Conservation (phyloP, 2,329 filamentous ascomycete species). For the Phyllosticta citrichinensis region DNA sequence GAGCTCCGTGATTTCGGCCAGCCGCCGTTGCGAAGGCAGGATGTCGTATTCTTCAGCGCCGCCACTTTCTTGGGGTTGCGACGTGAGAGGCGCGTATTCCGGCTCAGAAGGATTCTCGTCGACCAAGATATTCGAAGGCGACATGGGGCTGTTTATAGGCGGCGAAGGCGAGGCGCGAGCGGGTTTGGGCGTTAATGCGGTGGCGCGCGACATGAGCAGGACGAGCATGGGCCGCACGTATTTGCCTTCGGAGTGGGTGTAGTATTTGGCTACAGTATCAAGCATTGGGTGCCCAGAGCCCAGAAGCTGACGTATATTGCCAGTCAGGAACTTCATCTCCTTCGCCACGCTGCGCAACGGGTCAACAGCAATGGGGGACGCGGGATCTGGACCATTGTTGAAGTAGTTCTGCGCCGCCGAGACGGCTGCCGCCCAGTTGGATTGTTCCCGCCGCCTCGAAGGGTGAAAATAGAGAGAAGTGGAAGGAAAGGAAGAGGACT, state of each 20-base stretch:
- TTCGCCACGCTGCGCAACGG: conserved; percentile 84
- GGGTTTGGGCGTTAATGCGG: conserved; percentile 62
- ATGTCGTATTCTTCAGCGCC: conserved; percentile 51
- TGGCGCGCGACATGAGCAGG: conserved; percentile 90
- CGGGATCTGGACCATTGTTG: conserved; percentile 48
- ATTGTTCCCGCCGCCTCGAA: conserved; percentile 40
- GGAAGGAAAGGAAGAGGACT: conserved; percentile 13
- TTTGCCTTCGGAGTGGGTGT: conserved; percentile 92
- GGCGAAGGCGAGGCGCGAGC: conserved; percentile 19
- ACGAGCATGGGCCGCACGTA: conserved; percentile 92
- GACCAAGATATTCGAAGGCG: conserved; percentile 52
- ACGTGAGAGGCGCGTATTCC: conserved; percentile 44
- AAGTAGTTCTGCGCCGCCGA: conserved; percentile 60
- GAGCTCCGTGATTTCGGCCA: conserved; percentile 94
- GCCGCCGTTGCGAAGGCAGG: conserved; percentile 79
- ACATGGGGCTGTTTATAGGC: conserved; percentile 49
- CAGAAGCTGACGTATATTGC: conserved; percentile 85
- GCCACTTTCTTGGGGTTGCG: conserved; percentile 17
- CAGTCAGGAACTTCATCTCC: conserved; percentile 91
- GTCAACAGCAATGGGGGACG: conserved; percentile 66
- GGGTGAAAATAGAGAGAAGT: conserved; percentile 25
- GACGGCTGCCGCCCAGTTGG: conserved; percentile 65
- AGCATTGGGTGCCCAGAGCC: conserved; percentile 90
- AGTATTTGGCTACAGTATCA: conserved; percentile 95
- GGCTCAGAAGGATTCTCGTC: conserved; percentile 68